Conservation (phyloP, 257 asterid genomes). For the Scutellaria baicalensis region DNA sequence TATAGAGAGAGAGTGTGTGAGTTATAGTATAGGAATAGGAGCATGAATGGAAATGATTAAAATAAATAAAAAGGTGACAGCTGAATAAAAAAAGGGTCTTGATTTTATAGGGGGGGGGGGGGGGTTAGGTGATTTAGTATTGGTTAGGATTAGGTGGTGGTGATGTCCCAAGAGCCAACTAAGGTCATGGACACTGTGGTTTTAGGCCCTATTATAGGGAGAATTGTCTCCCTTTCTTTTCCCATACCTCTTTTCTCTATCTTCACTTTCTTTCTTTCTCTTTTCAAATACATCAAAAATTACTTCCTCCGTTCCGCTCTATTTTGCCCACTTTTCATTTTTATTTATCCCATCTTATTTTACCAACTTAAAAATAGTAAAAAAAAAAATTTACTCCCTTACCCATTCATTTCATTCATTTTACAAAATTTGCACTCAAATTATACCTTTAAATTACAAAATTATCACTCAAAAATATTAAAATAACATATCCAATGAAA, state of each 20-base stretch:
- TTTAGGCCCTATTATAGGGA: conserved; percentile 29
- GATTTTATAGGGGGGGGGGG: neutral
- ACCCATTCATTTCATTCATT: no score
- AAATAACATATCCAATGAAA: no score
- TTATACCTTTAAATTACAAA: no score
- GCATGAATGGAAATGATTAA: neutral
- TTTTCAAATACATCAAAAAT: no score
- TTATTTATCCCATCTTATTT: no score
- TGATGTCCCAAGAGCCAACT: conserved; percentile 24
- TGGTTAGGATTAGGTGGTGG: neutral
- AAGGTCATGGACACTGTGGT: conserved; percentile 29
- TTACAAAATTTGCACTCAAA: no score
- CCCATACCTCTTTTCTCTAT: neutral
- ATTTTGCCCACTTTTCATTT: no score
- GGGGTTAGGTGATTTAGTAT: neutral
- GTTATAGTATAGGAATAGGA: neutral
- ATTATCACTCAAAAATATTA: no score
- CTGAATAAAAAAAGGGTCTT: neutral
- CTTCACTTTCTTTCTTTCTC: neutral
- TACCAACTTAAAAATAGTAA: no score
- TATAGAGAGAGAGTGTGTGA: neutral
- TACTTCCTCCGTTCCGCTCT: no score
- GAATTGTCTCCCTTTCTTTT: conserved; percentile 18
- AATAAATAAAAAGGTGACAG: neutral
- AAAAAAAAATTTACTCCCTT: no score